phyloP scores from a whole-genome alignment of 257 asterid genomes.

The Rauvolfia tetraphylla region DNA sequence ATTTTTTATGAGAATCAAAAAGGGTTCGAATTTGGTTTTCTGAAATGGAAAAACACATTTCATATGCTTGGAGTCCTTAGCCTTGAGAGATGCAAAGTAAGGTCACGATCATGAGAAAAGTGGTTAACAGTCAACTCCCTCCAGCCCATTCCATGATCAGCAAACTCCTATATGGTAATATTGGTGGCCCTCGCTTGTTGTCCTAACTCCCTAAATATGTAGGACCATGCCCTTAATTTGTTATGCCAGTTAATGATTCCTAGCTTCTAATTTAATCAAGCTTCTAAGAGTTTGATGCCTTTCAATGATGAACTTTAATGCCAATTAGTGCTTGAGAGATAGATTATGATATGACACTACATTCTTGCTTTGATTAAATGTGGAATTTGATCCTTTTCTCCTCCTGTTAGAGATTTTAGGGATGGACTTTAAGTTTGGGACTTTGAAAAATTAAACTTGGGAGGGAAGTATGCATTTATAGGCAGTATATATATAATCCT shows the following conservation, averaged over 20 bases:
- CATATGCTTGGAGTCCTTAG: neutral
- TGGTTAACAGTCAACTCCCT: constrained; percentile 60
- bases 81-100: constrained; percentile 11
- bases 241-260: neutral
- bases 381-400: neutral
- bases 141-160: constrained; percentile 17
- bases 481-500: too few relatives aligned
- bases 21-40: neutral
- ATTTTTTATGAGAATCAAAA: constrained; percentile 10
- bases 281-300: neutral
- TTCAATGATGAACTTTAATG: neutral
- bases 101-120: constrained; percentile 44
- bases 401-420: too few relatives aligned
- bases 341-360: neutral
- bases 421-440: too few relatives aligned
- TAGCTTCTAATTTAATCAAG: constrained; percentile 11
- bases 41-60: constrained; percentile 16
- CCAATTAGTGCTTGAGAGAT: neutral
- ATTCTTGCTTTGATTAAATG: neutral
- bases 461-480: too few relatives aligned
- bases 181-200: constrained; percentile 3
- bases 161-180: constrained; percentile 1
- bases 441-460: too few relatives aligned
- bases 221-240: constrained; percentile 11
- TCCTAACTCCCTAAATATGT: constrained; percentile 11